phyloP scores from a whole-genome alignment of 2,329 filamentous ascomycete genomes.

The Alternaria infectoria region DNA sequence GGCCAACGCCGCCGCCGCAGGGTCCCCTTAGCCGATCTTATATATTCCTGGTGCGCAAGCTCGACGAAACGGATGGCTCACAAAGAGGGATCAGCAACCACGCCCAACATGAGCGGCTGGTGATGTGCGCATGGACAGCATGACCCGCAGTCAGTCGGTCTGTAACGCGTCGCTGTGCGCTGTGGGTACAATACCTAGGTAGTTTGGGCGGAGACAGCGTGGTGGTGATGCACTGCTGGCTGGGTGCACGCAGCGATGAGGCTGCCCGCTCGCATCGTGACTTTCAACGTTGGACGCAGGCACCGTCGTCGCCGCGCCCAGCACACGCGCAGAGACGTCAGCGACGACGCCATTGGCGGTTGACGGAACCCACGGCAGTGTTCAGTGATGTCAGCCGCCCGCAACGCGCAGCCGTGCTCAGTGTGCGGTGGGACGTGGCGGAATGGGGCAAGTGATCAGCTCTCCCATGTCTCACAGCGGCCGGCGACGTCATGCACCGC shows the following conservation, averaged over 20 bases:
- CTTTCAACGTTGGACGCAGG: background rate
- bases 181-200: background rate
- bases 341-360: background rate
- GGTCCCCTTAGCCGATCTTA: slow-evolving; percentile 37
- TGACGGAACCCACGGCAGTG: slow-evolving; percentile 8
- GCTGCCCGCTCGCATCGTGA: background rate
- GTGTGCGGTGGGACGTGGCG: slow-evolving; percentile 1
- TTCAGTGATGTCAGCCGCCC: slow-evolving; percentile 11
- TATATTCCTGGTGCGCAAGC: slow-evolving; percentile 19
- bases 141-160: slow-evolving; percentile 12
- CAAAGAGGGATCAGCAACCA: slow-evolving; percentile 30
- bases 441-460: slow-evolving; percentile 8
- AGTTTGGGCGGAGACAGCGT: background rate
- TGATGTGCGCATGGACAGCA: slow-evolving; percentile 21
- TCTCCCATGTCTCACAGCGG: background rate
- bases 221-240: background rate
- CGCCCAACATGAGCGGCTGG: slow-evolving; percentile 17
- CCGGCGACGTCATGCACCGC: slow-evolving; percentile 13
- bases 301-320: background rate
- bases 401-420: background rate
- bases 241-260: background rate
- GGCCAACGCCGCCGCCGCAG: slow-evolving; percentile 23
- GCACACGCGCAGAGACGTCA: background rate
- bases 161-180: slow-evolving; percentile 1
- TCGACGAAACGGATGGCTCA: slow-evolving; percentile 17